phyloP scores from a whole-genome alignment of 441 rosid genomes.

The Erodium moschatum region DNA sequence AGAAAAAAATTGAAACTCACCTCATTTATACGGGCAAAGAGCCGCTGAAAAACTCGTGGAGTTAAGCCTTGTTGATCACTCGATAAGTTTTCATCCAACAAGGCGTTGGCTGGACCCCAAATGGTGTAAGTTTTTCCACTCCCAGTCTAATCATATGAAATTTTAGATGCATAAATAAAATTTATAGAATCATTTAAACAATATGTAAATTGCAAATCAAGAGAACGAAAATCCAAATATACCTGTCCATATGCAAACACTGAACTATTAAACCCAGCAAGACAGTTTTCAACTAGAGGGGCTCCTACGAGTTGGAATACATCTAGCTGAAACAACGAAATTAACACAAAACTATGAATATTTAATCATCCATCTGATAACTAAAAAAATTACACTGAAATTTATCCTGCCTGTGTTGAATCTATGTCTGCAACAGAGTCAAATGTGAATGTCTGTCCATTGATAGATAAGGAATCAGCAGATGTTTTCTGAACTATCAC shows the following conservation, averaged over 20 bases:
- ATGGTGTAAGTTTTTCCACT: conserved; percentile 98
- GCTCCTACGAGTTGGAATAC: conserved; percentile 80
- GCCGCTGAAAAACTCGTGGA: conserved; percentile 77
- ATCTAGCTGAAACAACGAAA: conserved; percentile 46
- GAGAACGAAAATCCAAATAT: conserved; percentile 2
- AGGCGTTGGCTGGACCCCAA: conserved; percentile 94
- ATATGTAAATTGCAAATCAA: conserved; percentile 13
- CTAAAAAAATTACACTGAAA: neutral
- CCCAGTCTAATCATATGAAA: conserved; percentile 58
- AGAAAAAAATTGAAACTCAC: conserved; percentile 28
- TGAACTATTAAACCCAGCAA: conserved; percentile 97
- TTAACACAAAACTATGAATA: conserved; percentile 9
- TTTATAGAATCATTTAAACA: conserved; percentile 12
- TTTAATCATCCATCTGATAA: conserved; percentile 8
- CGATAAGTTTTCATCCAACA: conserved; percentile 52
- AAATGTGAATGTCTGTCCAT: conserved; percentile 77
- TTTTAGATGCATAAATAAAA: conserved; percentile 15
- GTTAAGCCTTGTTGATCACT: conserved; percentile 88
- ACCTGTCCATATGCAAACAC: conserved; percentile 99
- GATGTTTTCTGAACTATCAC: conserved; percentile 55
- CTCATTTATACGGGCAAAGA: conserved; percentile 81
- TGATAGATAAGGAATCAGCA: conserved; percentile 54
- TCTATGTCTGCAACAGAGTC: conserved; percentile 77
- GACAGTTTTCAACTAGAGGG: conserved; percentile 92
- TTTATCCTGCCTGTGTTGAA: conserved; percentile 57